phyloP scores from a whole-genome alignment of 257 asterid species.

The Thymus quinquecostatus region DNA sequence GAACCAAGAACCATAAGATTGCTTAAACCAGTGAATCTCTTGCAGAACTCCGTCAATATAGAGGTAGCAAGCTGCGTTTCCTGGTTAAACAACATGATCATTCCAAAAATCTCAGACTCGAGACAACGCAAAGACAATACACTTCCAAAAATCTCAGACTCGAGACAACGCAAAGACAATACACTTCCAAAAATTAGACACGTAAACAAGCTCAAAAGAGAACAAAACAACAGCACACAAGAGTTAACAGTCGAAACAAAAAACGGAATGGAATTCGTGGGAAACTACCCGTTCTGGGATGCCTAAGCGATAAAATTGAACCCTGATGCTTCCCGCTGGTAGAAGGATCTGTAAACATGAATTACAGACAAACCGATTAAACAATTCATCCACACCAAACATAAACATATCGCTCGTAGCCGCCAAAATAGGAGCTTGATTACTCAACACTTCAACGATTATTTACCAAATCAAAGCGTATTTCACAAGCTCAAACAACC shows the following conservation, averaged over 20 bases:
- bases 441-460: neutral
- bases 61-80: conserved; percentile 63
- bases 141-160: conserved; percentile 2
- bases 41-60: conserved; percentile 58
- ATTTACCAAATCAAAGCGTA: no score
- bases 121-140: neutral
- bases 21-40: conserved; percentile 92
- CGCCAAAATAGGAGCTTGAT: neutral
- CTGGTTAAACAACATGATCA: conserved; percentile 42
- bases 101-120: conserved; percentile 4
- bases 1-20: conserved; percentile 93
- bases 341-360: conserved; percentile 55
- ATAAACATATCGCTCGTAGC: neutral
- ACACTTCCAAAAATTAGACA: neutral
- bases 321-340: conserved; percentile 48
- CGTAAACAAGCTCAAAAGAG: conserved; percentile 3
- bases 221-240: no score
- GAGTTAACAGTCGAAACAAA: no score
- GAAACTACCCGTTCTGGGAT: conserved; percentile 86
- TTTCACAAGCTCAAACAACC: no score
- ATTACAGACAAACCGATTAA: conserved; percentile 1
- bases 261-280: no score
- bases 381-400: conserved; percentile 30
- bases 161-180: neutral
- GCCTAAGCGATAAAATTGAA: conserved; percentile 65